Base-by-base conservation (phyloP, 2,329 filamentous ascomycete genomes). In the Coleophoma eucalyptorum region DNA sequence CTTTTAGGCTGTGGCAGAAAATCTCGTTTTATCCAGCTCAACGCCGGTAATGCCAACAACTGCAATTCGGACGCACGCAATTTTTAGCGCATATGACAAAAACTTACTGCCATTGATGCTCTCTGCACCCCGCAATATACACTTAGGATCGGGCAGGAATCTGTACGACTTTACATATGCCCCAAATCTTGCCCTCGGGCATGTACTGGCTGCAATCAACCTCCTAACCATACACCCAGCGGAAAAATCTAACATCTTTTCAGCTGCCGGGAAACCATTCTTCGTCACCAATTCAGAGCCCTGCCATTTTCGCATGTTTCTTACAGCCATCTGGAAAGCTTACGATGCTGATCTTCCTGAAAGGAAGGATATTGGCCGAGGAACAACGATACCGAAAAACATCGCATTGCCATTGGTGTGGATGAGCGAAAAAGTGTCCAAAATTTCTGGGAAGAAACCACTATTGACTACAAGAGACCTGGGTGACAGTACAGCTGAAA, bases 21-120 rank as follows among this genome's bases (percentile, higher is more conserved):
- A 11, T 15, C 38, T 43, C 11, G 47, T 49, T 11, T 20, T 49
- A 11, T 32, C 38, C 18, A 16, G 21, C 35, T 40, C 19, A 15
- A 43, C 38, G 11, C 67, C 15, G 46, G 65, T 64, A 46, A 74
- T 79, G 64, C 67, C 77, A 7, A 78, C 75, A 5, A 67, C 67
- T 54, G 71, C 75, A n/a, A 69, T 79, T 52, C 69, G 76, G 13
- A 75, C 75, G 1, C 70, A 72, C 4, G 75, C 71, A 32, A 76
- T 79, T 62, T 76, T 77, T 53, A 76, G 76, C 49, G 72, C 73
- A 55, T 71, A 73, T 58, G 60, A 62, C 20, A 49, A 32, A 15
- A 49, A 49, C 41, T 16, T 49, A n/a, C 13, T 49, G 7, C 37
- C 47, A 3, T 31, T 40, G 69, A 69, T 13, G 73, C 72, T 6